Conservation (phyloP, 2,329 filamentous ascomycete species). For the Blastomyces percursus region DNA sequence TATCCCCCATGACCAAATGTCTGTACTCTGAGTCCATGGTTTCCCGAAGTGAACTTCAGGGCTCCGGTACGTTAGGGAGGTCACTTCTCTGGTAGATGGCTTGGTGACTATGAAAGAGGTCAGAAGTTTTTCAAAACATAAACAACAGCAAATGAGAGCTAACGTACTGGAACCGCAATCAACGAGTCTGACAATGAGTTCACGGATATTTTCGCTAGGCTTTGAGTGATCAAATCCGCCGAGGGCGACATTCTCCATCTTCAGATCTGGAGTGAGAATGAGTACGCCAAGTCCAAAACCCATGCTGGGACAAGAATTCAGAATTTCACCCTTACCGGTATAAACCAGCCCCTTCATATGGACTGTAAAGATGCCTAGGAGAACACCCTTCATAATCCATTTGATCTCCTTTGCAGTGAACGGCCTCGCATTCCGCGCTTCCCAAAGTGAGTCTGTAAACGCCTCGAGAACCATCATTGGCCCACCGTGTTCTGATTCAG, state of each 20-base stretch:
- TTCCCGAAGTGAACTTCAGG: constrained; percentile 14
- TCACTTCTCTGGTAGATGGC: constrained; percentile 12
- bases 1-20: constrained; percentile 17
- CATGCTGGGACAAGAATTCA: neutral
- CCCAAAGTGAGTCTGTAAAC: constrained; percentile 14
- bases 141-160: neutral
- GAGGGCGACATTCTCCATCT: constrained; percentile 15
- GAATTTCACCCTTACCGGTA: constrained; percentile 8
- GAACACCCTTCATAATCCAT: constrained; percentile 15
- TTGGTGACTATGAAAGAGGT: constrained; percentile 11
- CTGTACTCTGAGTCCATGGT: constrained; percentile 12
- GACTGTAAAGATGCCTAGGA: constrained; percentile 13
- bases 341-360: constrained; percentile 15
- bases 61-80: constrained; percentile 13
- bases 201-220: constrained; percentile 12
- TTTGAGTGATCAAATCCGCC: constrained; percentile 11
- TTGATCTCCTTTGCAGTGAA: constrained; percentile 13
- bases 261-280: constrained; percentile 11
- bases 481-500: constrained; percentile 11
- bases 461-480: constrained; percentile 15
- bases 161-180: constrained; percentile 15
- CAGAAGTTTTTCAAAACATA: constrained; percentile 2
- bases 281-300: neutral
- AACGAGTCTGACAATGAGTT: constrained; percentile 13
- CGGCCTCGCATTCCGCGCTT: constrained; percentile 12